Percentiles rank a stretch among this genome's conserved stretches.
Evolutionary conservation across 495 filamentous ascomycete genomes (phyloP).

Genomic region (Hypomontagnella submonticulosa): DNA sequence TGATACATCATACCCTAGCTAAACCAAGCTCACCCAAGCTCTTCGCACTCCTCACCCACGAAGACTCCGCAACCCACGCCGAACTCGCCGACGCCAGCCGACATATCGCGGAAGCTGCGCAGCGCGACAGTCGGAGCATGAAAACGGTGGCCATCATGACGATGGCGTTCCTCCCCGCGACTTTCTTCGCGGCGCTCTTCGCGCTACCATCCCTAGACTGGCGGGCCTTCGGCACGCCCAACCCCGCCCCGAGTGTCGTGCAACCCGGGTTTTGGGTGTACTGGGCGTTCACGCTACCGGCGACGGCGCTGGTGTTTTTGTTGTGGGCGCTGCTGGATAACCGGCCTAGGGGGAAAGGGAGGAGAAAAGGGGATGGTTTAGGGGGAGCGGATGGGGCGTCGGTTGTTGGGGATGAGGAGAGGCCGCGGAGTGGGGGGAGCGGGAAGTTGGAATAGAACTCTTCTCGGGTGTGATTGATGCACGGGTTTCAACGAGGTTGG

Average conservation of each 20-base stretch:
- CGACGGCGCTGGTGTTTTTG: conserved; percentile 41
- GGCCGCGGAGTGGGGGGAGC: conserved; percentile 8
- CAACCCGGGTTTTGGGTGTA: conserved; percentile 52
- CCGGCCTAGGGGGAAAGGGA: neutral
- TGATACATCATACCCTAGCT: neutral
- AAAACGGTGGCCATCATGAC: conserved; percentile 53
- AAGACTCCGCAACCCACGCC: conserved; percentile 37
- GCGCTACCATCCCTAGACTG: conserved; percentile 52
- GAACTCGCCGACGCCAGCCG: conserved; percentile 41
- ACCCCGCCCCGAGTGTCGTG: conserved; percentile 31
- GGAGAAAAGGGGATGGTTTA: neutral
- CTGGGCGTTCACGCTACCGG: conserved; percentile 49
- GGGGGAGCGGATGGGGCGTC: conserved; percentile 1
- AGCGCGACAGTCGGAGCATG: conserved; percentile 53
- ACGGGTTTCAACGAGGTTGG: too few species aligned
- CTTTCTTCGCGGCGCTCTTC: conserved; percentile 53
- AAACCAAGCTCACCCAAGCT: conserved; percentile 12
- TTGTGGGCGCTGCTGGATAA: conserved; percentile 40
- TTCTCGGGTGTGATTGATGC: neutral
- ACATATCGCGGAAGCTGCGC: conserved; percentile 44
- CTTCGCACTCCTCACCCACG: conserved; percentile 46
- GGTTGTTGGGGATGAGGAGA: conserved; percentile 4
- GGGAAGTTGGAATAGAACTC: conserved; percentile 13
- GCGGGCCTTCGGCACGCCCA: conserved; percentile 14
- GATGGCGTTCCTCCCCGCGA: conserved; percentile 53